Conservation (phyloP, 495 filamentous ascomycete genomes). For the Aspergillus asperescens region DNA sequence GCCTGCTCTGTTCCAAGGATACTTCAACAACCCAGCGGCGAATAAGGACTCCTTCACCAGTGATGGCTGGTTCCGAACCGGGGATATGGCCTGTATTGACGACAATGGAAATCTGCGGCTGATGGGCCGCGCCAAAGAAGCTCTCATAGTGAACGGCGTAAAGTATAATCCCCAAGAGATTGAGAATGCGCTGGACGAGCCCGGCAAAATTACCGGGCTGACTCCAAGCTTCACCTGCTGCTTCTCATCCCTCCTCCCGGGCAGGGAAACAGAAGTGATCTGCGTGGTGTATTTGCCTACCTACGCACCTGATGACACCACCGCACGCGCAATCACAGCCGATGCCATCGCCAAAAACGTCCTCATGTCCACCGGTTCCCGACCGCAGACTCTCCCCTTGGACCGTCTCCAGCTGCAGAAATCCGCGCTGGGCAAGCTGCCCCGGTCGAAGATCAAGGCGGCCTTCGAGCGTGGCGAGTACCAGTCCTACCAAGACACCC, state of each 20-base stretch:
- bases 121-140: slow-evolving; percentile 49
- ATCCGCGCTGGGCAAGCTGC: slow-evolving; percentile 44
- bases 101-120: slow-evolving; percentile 51
- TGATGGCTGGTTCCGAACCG: slow-evolving; percentile 80
- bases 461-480: slow-evolving; percentile 8
- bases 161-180: slow-evolving; percentile 23
- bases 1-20: slow-evolving; percentile 70
- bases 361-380: slow-evolving; percentile 22
- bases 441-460: slow-evolving; percentile 35
- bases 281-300: slow-evolving; percentile 20
- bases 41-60: slow-evolving; percentile 59
- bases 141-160: slow-evolving; percentile 49
- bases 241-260: neutral
- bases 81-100: slow-evolving; percentile 62
- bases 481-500: too few species aligned
- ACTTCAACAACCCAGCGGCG: slow-evolving; percentile 61
- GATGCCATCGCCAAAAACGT: slow-evolving; percentile 10
- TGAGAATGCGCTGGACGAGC: neutral
- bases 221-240: neutral
- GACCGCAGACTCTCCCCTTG: slow-evolving; percentile 18
- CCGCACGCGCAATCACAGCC: neutral
- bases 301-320: slow-evolving; percentile 3
- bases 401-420: slow-evolving; percentile 7
- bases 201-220: neutral
- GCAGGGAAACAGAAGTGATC: neutral